Base-by-base conservation (phyloP, 768 basidiomycete species). In the Rhodosporidiobolus odoratus region DNA sequence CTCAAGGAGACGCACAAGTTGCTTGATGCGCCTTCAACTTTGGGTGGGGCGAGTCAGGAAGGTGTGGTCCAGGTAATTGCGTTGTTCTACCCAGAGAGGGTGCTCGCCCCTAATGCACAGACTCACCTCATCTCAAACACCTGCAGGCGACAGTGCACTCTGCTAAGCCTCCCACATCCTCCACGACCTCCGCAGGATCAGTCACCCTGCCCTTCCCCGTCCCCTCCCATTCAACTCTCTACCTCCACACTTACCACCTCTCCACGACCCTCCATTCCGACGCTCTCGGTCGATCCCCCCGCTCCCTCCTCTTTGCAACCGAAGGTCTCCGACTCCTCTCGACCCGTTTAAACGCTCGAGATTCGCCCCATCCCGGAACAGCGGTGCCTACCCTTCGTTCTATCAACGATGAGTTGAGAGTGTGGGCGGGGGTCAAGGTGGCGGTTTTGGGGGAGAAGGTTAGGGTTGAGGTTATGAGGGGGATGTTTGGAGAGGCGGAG, bases 1-100 rank as follows among this genome's bases (percentile, higher is more conserved):
- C n/a, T 67, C 15, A 67, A 67, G 53, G 59, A 43, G 41, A 67
- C 66, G 23, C 66, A 67, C 19, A 43, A 32, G 10, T n/a, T 67
- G 41, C 25, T 67, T 8, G 66, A 67, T 30, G 53, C 52, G 23
- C 32, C 50, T 3, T 50, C 41, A 17, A 34, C 59, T 15, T 4
- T 3, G 10, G 45, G 41, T 10, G 15, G 17, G 35, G 53, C 41
- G 37, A 35, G 32, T n/a, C 53, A 19, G 53, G 59, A 19, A 45
- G 32, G 10, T 50, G 45, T 45, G 25, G 37, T 32, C 19, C 8
- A 10, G 34, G 41, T 65, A n/a, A n/a, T n/a, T n/a, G 27, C 37
- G 52, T 41, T 30, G 16, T 27, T 10, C 8, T n/a, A 16, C 23
- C 6, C 17, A n/a, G n/a, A n/a, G n/a, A n/a, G n/a, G n/a, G n/a